Evolutionary conservation across 202 grass and related monocot species (phyloP), one percentile per base, ranked within the genome.

Genomic region (Elaeis oleifera): DNA sequence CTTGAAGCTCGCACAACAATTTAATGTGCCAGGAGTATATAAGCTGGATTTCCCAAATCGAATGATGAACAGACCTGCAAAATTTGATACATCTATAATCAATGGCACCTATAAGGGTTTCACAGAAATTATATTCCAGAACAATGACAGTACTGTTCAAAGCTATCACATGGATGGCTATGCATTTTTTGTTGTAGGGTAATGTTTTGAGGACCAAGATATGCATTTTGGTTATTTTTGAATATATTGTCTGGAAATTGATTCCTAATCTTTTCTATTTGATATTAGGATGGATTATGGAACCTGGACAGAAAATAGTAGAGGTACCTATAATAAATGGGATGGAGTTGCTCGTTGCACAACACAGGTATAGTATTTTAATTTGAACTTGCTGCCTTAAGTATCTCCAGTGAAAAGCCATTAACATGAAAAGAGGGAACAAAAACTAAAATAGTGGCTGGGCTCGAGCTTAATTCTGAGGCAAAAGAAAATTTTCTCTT

Each of bases 241-340:
- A 63, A 74, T 31, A 69, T 51, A 4, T 54, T 70, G 49, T 16
- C 50, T 67, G 15, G 31, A 60, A 48, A 17, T 13, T 51, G 18
- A 59, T 14, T 59, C 18, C 14, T 13, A 50, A 39, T 27, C 36
- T 59, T 44, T 60, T 75, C 5, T 61, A 49, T 63, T 56, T 69
- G 51, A 22, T 77, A 31, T 54, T 65, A 97, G 92, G 58, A 97
- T 97, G 92, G 88, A 97, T 75, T 86, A 85, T 18, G 92, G 92
- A 65, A 49, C 70, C 23, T 97, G 92, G 92, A 97, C 88, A 23
- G 92, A 97, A 17, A 97, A 86, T 65, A 91, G 88, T 53, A 88
- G 87, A 1, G 77, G 92, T 23, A 89, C 84, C n/a, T 97, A 97
- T 60, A 97, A 97, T 67, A 97, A 97, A 85, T 97, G 92, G 92